Conservation (phyloP, 1,139 yeast species). For the Candida tropicalis region DNA sequence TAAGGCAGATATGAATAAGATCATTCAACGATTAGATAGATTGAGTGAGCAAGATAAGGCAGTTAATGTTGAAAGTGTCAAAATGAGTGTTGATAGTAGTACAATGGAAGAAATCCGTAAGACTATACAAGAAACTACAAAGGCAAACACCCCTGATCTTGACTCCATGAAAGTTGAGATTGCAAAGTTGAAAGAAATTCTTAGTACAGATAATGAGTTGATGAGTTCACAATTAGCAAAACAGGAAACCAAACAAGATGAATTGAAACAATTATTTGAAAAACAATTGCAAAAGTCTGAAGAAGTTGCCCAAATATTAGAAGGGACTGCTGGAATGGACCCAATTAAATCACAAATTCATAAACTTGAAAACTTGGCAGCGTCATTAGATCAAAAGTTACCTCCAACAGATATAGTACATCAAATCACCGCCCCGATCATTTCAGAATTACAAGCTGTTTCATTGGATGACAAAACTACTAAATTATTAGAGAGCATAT, state of each 20-base stretch:
- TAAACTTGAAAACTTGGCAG: not conserved
- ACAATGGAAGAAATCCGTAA: not conserved
- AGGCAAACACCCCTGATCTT: not conserved
- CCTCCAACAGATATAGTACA: constrained; percentile 21
- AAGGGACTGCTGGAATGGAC: not conserved
- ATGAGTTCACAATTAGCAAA: constrained; percentile 1
- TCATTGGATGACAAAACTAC: constrained; percentile 25
- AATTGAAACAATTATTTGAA: constrained; percentile 6
- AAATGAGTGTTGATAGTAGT: not conserved
- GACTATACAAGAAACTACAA: not conserved
- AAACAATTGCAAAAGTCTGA: not conserved
- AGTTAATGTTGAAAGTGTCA: not conserved
- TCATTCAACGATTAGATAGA: constrained; percentile 23
- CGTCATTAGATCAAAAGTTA: constrained; percentile 3
- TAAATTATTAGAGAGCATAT: constrained; percentile 23
- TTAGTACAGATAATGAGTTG: constrained; percentile 4
- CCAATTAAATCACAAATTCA: not conserved
- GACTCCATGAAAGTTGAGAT: constrained; percentile 6
- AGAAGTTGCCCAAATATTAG: not conserved
- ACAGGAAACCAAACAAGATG: constrained; percentile 1
- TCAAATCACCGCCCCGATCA: constrained; percentile 28
- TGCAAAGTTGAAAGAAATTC: constrained; percentile 1
- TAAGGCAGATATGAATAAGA: constrained; percentile 31
- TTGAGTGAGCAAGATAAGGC: constrained; percentile 1
- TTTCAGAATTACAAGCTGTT: constrained; percentile 28